A percentile compares a stretch with the other conserved stretches of the same genome.
Evolutionary conservation across 2,329 filamentous ascomycete genomes (phyloP).

Genomic region (Colletotrichum musicola): DNA sequence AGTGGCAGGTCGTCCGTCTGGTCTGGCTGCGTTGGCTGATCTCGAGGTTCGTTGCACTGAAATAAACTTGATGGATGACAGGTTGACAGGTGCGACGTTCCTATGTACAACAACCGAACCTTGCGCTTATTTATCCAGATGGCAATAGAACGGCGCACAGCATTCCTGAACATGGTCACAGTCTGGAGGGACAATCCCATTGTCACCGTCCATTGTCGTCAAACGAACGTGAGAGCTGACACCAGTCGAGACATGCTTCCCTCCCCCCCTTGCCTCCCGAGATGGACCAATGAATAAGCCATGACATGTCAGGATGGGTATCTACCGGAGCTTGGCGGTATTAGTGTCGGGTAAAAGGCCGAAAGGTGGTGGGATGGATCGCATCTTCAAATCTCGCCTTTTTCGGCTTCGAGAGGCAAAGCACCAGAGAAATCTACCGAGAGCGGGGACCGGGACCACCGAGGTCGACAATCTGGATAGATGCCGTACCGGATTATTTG

Average conservation of each 20-base stretch:
- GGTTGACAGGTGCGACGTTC: background rate
- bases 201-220: background rate
- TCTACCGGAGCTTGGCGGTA: conserved; percentile 22
- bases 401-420: background rate
- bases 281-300: conserved; percentile 14
- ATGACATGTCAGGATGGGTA: background rate
- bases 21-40: background rate
- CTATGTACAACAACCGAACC: too few species aligned
- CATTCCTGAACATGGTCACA: background rate
- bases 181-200: background rate
- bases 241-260: background rate
- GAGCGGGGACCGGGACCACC: conserved; percentile 19
- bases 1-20: background rate
- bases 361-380: conserved; percentile 6
- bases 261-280: too few species aligned
- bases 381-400: background rate
- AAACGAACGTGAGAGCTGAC: background rate
- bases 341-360: conserved; percentile 31
- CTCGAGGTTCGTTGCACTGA: background rate
- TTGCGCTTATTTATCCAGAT: too few species aligned
- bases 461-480: conserved; percentile 17
- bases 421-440: conserved; percentile 16
- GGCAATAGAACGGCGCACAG: too few species aligned
- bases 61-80: background rate
- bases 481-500: conserved; percentile 6